phyloP scores from a whole-genome alignment of 768 basidiomycete species.

The Mycena vitilis region DNA sequence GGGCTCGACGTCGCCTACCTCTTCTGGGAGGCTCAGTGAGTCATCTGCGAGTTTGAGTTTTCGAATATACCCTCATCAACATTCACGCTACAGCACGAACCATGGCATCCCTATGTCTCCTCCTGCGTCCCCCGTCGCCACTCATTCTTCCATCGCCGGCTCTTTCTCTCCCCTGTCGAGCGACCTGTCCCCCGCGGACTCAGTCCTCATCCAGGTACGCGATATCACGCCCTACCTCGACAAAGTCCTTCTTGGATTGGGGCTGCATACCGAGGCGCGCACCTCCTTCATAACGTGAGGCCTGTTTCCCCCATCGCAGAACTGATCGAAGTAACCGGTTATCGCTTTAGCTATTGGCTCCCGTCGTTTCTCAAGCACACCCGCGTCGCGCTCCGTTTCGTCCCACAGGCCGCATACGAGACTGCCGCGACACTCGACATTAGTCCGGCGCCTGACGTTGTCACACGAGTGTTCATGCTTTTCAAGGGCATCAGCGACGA shows the following conservation, averaged over 20 bases:
- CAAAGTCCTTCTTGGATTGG: constrained; percentile 43
- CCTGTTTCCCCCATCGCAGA: not conserved
- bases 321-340: not conserved
- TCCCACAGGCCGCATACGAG: constrained; percentile 58
- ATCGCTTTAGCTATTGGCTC: constrained; percentile 54
- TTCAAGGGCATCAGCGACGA: constrained; percentile 50
- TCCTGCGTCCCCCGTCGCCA: constrained; percentile 8
- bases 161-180: constrained; percentile 27
- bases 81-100: constrained; percentile 24
- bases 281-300: constrained; percentile 60
- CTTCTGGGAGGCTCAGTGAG: constrained; percentile 42
- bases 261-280: constrained; percentile 55
- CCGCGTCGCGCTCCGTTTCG: constrained; percentile 57
- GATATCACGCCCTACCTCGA: constrained; percentile 52
- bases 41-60: not conserved
- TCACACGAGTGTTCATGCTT: constrained; percentile 61
- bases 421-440: constrained; percentile 51
- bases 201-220: constrained; percentile 44
- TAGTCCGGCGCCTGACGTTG: constrained; percentile 54
- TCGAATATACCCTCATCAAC: too few species aligned
- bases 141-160: not conserved
- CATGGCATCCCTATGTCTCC: constrained; percentile 7
- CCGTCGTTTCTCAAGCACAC: constrained; percentile 53
- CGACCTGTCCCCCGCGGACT: constrained; percentile 40
- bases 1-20: constrained; percentile 40